Percentiles rank a stretch among this genome's conserved stretches.
Conservation (phyloP, 2,329 filamentous ascomycete genomes). For the Fusarium incarnatum region DNA sequence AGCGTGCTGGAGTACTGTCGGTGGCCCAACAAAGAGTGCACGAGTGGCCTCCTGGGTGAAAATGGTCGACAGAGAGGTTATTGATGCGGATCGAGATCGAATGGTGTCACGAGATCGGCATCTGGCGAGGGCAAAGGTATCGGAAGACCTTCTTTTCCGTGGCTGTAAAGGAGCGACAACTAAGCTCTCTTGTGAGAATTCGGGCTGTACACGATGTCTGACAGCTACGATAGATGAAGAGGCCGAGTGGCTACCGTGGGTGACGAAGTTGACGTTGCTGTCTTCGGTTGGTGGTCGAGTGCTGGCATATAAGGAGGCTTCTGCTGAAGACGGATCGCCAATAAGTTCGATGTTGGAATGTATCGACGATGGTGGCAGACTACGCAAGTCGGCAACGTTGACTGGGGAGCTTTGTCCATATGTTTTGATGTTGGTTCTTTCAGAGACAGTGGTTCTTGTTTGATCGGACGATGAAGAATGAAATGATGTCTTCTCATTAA, state of each 20-base stretch:
- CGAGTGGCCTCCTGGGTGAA: conserved; percentile 61
- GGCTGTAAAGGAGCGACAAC: conserved; percentile 67
- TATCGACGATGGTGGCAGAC: conserved; percentile 57
- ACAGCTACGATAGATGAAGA: conserved; percentile 54
- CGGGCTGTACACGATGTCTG: conserved; percentile 50
- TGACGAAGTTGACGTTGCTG: conserved; percentile 64
- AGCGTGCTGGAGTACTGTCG: conserved; percentile 44
- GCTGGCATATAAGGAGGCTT: conserved; percentile 54
- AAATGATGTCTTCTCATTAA: conserved; percentile 41
- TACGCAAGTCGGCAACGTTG: conserved; percentile 52
- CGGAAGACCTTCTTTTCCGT: conserved; percentile 59
- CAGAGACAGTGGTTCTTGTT: conserved; percentile 59
- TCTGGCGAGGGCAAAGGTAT: conserved; percentile 62
- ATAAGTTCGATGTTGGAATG: conserved; percentile 65
- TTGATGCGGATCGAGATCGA: conserved; percentile 64
- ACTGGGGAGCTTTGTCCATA: conserved; percentile 60
- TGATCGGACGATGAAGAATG: conserved; percentile 48
- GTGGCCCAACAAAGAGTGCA: conserved; percentile 49
- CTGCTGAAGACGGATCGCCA: conserved; percentile 62
- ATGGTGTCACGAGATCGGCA: conserved; percentile 65
- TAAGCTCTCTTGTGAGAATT: conserved; percentile 72
- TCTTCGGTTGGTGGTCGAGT: conserved; percentile 52
- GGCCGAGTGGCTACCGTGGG: conserved; percentile 60
- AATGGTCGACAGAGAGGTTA: conserved; percentile 67
- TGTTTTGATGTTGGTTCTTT: conserved; percentile 66